phyloP scores from a whole-genome alignment of 306 rosid species.

The Betula pendula region DNA sequence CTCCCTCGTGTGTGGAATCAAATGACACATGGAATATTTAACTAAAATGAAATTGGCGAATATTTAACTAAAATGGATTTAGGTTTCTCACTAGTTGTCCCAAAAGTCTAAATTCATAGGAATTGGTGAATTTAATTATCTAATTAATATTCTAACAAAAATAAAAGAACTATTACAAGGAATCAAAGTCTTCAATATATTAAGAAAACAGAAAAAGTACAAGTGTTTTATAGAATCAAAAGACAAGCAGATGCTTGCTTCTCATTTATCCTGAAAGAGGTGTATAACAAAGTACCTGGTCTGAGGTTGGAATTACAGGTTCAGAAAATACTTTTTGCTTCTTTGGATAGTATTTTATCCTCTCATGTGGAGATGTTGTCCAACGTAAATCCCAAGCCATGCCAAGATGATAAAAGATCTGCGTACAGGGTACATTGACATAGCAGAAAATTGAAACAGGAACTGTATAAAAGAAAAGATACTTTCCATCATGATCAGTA shows the following conservation, averaged over 20 bases:
- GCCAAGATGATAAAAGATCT: conserved; percentile 90
- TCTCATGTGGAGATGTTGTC: conserved; percentile 44
- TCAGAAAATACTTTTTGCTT: conserved; percentile 54
- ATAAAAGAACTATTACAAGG: conserved; percentile 11
- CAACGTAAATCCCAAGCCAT: conserved; percentile 91
- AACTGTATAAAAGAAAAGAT: neutral
- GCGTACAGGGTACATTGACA: conserved; percentile 17
- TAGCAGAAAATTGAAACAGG: conserved; percentile 17
- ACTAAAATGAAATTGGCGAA: too few species aligned
- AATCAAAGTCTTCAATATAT: conserved; percentile 17
- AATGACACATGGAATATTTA: too few species aligned
- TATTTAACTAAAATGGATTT: too few species aligned
- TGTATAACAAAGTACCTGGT: conserved; percentile 56
- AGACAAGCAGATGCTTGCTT: neutral
- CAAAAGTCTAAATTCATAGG: neutral
- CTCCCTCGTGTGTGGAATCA: too few species aligned
- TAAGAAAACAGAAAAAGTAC: neutral
- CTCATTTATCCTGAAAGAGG: neutral
- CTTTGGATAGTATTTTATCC: conserved; percentile 24
- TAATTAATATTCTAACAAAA: too few species aligned
- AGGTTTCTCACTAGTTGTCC: too few species aligned
- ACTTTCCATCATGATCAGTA: neutral
- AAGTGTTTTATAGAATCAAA: conserved; percentile 8
- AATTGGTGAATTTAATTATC: too few species aligned
- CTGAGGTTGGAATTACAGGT: conserved; percentile 62